Conservation (phyloP, 2,329 filamentous ascomycete species). For the Botrytis galanthina region DNA sequence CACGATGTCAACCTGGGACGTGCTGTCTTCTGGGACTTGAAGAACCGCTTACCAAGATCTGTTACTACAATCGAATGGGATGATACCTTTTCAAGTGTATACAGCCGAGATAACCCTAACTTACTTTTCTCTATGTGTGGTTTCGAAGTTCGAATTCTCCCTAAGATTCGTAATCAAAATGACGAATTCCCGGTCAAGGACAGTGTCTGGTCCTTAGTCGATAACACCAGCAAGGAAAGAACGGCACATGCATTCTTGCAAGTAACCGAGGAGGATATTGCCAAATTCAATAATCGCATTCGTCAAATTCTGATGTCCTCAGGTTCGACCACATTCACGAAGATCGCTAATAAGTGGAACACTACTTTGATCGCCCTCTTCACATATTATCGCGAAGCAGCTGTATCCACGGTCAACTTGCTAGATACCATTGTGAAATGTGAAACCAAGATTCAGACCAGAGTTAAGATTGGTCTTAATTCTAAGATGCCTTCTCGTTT, state of each 20-base stretch:
- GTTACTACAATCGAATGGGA: conserved; percentile 99
- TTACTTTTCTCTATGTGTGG: conserved; percentile 96
- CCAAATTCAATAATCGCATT: conserved; percentile 99
- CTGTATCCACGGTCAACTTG: conserved; percentile 89
- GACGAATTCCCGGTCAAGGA: conserved; percentile 98
- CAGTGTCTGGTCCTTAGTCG: conserved; percentile 95
- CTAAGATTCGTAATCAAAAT: conserved; percentile 91
- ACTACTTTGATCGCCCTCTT: conserved; percentile 95
- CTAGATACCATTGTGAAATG: conserved; percentile 99
- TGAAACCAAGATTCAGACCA: conserved; percentile 98
- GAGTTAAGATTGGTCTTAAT: conserved; percentile 97
- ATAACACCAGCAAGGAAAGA: conserved; percentile 94
- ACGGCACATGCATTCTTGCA: conserved; percentile 97
- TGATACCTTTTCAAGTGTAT: conserved; percentile 96
- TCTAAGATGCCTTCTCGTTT: conserved; percentile 99
- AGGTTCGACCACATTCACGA: conserved; percentile 98
- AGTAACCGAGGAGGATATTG: conserved; percentile 95
- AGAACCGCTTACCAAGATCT: conserved; percentile 91
- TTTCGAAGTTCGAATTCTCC: conserved; percentile 93
- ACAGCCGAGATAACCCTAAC: conserved; percentile 97
- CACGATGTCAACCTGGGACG: conserved; percentile 97
- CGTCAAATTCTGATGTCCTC: conserved; percentile 99
- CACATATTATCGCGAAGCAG: conserved; percentile 97
- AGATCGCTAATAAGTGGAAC: conserved; percentile 99
- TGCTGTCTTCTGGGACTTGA: conserved; percentile 98